Percentiles rank a stretch among this genome's conserved stretches.
Conservation (phyloP, 176 grass and related monocot species). For the Thalia dealbata region DNA sequence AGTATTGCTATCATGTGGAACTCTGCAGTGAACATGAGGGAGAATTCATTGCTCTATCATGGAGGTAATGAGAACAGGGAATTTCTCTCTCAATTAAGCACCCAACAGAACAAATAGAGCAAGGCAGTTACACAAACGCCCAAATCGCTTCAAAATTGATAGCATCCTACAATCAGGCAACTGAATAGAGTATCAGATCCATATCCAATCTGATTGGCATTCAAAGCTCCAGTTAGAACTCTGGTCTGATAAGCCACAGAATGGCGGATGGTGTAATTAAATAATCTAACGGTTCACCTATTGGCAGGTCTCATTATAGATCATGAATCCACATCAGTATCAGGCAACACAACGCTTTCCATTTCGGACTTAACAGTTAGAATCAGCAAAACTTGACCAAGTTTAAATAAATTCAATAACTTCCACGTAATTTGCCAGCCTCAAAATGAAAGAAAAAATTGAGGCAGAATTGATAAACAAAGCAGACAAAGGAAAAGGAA, state of each 20-base stretch:
- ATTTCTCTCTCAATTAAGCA: too few relatives aligned
- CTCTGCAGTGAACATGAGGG: too few relatives aligned
- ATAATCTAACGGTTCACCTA: background rate
- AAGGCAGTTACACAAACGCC: background rate
- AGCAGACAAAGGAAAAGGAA: background rate
- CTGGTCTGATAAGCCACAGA: background rate
- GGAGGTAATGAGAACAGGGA: too few relatives aligned
- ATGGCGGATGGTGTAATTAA: background rate
- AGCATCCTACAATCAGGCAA: background rate
- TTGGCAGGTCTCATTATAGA: background rate
- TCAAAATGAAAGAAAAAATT: background rate
- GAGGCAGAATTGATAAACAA: background rate
- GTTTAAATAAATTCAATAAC: background rate
- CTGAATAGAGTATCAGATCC: background rate
- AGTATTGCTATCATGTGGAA: background rate
- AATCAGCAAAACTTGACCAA: background rate
- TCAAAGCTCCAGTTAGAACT: background rate
- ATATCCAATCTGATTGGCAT: background rate
- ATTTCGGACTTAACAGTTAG: background rate
- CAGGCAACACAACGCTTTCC: too few relatives aligned
- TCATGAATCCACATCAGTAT: background rate
- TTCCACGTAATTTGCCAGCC: background rate
- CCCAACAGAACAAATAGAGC: too few relatives aligned
- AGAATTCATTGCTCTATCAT: too few relatives aligned
- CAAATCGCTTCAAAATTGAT: background rate